A percentile compares a stretch with the other conserved stretches of the same genome.
Evolutionary conservation across 208 protist species (phyloP).

Genomic region (Leishmania mexicana): DNA sequence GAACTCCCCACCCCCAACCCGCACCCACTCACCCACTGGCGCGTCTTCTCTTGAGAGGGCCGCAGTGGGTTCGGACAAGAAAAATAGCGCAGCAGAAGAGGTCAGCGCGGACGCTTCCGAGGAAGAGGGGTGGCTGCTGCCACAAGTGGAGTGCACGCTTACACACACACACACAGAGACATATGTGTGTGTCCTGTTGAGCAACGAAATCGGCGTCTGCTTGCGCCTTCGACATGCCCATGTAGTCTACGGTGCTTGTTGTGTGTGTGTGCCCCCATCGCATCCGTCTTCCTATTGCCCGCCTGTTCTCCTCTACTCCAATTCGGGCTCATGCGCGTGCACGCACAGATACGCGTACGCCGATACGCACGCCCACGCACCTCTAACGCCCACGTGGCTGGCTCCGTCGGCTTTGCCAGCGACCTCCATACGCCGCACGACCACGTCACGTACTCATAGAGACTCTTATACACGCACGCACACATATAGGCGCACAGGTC

Average conservation of each 20-base stretch:
- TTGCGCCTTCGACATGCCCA: background rate
- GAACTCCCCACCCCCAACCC: background rate
- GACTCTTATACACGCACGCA: background rate
- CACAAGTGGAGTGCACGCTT: background rate
- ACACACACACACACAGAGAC: background rate
- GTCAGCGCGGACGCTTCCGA: background rate
- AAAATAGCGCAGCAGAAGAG: too few relatives aligned
- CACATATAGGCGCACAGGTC: background rate
- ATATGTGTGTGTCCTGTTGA: background rate
- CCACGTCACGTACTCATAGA: background rate
- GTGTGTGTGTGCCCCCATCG: background rate
- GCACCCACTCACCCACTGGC: too few relatives aligned
- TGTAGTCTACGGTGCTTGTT: background rate
- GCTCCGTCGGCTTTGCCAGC: background rate
- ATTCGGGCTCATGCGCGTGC: background rate
- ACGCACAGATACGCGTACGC: background rate
- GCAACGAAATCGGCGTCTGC: background rate
- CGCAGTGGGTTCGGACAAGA: background rate
- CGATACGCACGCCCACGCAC: background rate
- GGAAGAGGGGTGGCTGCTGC: background rate
- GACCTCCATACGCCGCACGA: background rate
- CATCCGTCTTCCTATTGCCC: background rate
- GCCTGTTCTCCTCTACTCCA: background rate
- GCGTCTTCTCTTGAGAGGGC: background rate
- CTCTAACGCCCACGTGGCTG: background rate